Base-by-base conservation (phyloP, 345 rosid genomes). In the Streptanthus diversifolius region DNA sequence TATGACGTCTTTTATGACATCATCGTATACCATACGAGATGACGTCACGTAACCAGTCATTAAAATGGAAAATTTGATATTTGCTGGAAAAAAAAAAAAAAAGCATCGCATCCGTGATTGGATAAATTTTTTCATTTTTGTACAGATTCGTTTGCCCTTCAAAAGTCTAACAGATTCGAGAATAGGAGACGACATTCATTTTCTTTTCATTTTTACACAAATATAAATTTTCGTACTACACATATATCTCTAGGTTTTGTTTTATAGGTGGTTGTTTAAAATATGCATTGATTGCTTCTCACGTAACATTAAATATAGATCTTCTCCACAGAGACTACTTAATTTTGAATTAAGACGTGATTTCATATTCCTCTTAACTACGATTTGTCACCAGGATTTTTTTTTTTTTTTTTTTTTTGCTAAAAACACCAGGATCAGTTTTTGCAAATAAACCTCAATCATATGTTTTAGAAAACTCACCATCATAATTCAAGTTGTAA, bases 31-130 rank as follows among this genome's bases (percentile, higher is more conserved):
- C 25, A 1, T 63, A 10, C 14, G 56, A 11, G 39, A 47, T 73
- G 35, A 64, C 49, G 65, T 73, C 77, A 73, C 29, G 30, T 22
- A 4, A 30, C 25, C 2, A 3, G 40, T 61, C 68, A 45, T 51
- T 41, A 24, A 22, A 19, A 45, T 54, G 43, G 74, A 2, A 45
- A 45, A 6, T 5, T n/a, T 36, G 7, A 15, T 4, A 5, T 0
- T 25, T 52, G 24, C 13, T 3, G 55, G 14, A 11, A 4, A 1
- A 25, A 14, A 13, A 0, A 32, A 32, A 14, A 7, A n/a, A 15
- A 66, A 49, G 35, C 61, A 37, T 0, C 24, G 19, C 33, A 39
- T 54, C 29, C 19, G 27, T 53, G 60, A 39, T 17, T 53, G 12
- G 13, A 51, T 3, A 8, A 61, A 40, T 36, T 61, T 24, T 10